These are phyloP conservation scores for Flaveria bidentis DNA, from an alignment of 129 eudicot genomes.

Conservation along the genomic window DNA sequence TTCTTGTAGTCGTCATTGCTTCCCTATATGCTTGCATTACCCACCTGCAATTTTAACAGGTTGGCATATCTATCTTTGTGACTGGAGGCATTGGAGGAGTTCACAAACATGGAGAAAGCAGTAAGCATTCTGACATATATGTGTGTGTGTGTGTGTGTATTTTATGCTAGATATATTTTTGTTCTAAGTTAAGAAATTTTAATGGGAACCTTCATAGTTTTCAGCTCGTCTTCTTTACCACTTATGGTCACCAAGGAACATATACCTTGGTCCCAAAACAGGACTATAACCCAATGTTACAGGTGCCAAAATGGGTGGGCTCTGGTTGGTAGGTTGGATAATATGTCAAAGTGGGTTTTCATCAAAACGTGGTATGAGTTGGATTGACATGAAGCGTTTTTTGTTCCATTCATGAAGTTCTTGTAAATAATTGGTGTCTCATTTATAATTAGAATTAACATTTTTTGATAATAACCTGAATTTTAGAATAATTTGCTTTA, in stretches of 20 bases:
- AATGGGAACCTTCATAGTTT: neutral
- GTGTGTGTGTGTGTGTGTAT: conserved; percentile 9
- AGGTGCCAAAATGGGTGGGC: conserved; percentile 8
- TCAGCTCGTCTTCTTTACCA: conserved; percentile 6
- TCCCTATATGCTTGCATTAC: neutral
- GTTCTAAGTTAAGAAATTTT: too few species aligned
- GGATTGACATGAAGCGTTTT: neutral
- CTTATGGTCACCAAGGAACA: conserved; percentile 16
- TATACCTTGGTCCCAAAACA: neutral
- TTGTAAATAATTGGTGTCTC: neutral
- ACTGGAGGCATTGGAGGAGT: conserved; percentile 99
- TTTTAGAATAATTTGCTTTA: neutral
- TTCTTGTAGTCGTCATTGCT: conserved; percentile 9
- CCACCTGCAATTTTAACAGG: conserved; percentile 45
- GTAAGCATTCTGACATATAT: conserved; percentile 44
- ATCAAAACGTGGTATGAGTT: neutral
- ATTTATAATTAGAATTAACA: neutral
- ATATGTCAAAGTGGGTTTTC: neutral
- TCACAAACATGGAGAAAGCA: conserved; percentile 84
- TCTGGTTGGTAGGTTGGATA: neutral
- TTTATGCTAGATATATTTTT: neutral
- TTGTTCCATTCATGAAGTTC: neutral
- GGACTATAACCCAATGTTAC: neutral
- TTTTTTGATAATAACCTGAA: neutral
- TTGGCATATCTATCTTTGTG: conserved; percentile 90